A percentile compares a stretch with the other conserved stretches of the same genome.
These are phyloP conservation scores for Cyanophora paradoxa DNA, from an alignment of 78 protist genomes.

Conservation along the genomic window DNA sequence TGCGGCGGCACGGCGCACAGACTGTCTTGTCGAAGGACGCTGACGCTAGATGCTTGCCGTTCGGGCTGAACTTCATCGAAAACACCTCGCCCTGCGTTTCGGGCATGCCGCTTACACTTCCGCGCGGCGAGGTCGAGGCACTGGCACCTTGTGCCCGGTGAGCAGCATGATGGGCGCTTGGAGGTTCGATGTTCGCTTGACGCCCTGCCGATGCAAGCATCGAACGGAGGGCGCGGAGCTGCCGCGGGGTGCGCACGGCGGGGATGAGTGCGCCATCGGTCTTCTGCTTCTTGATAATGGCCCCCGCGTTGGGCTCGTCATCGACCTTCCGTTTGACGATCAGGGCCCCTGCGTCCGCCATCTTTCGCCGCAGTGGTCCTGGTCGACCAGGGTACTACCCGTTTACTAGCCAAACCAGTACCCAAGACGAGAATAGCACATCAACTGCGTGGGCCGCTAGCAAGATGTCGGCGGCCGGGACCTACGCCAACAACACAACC, in stretches of 20 bases:
- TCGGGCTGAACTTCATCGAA: constrained; percentile 33
- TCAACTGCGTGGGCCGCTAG: no score
- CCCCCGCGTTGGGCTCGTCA: not conserved
- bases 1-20: no score
- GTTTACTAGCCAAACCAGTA: no score
- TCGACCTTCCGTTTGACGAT: not conserved
- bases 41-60: constrained; percentile 49
- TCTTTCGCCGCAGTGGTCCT: no score
- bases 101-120: no score
- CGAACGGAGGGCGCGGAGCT: not conserved
- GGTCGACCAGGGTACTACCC: no score
- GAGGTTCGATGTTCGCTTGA: constrained; percentile 47
- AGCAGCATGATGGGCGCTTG: constrained; percentile 57
- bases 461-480: no score
- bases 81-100: constrained; percentile 40
- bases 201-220: not conserved
- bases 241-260: not conserved
- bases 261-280: not conserved
- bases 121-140: not conserved
- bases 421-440: no score
- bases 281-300: not conserved
- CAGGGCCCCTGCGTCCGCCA: no score
- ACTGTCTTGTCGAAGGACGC: constrained; percentile 57
- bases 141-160: constrained; percentile 47
- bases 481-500: no score